Conservation (phyloP, 257 asterid genomes). For the Rubia yunnanensis region DNA sequence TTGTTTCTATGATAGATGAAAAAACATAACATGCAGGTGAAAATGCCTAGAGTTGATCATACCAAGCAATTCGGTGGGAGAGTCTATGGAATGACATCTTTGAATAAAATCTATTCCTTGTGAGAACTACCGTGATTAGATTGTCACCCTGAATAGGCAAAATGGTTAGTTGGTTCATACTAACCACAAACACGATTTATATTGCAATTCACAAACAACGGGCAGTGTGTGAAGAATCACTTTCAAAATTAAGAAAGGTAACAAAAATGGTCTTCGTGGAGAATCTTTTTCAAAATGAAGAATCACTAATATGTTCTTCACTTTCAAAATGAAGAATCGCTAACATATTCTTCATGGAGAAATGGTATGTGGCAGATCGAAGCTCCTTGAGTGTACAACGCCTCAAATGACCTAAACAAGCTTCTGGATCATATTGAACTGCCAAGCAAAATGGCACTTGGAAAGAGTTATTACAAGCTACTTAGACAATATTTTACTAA, state of each 20-base stretch:
- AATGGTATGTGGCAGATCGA: constrained; percentile 72
- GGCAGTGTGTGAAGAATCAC: neutral
- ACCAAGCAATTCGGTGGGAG: constrained; percentile 98
- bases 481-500: neutral
- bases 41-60: constrained; percentile 2
- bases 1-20: neutral
- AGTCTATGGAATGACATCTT: constrained; percentile 96
- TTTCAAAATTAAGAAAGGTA: neutral
- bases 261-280: too few species aligned
- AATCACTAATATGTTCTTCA: too few species aligned
- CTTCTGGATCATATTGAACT: constrained; percentile 92
- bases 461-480: neutral
- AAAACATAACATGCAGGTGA: neutral
- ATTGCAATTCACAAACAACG: neutral
- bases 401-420: constrained; percentile 76
- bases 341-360: constrained; percentile 64
- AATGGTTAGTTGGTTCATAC: neutral
- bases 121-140: constrained; percentile 72
- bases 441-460: constrained; percentile 10
- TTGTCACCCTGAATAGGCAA: constrained; percentile 66
- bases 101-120: constrained; percentile 97
- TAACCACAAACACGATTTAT: neutral
- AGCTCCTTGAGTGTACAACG: constrained; percentile 82
- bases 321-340: too few species aligned
- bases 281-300: too few species aligned